Conservation (phyloP, 2,329 filamentous ascomycete species). For the Hyphodiscus sp. region DNA sequence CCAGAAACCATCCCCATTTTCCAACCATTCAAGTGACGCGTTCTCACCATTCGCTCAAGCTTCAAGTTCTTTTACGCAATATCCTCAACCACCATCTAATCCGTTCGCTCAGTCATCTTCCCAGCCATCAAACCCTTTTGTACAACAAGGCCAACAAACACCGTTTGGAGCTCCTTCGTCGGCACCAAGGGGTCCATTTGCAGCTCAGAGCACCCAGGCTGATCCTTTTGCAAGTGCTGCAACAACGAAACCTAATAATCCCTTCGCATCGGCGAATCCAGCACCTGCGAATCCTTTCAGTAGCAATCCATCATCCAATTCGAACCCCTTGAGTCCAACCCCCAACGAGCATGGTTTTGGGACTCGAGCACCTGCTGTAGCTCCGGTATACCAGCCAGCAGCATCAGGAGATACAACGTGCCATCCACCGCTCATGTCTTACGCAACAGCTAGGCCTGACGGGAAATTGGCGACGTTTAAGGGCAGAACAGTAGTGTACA, state of each 20-base stretch:
- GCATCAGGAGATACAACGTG: neutral
- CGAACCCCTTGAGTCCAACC: constrained; percentile 4
- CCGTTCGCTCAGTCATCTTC: constrained; percentile 33
- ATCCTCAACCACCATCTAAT: constrained; percentile 23
- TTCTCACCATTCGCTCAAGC: constrained; percentile 18
- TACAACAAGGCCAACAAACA: neutral
- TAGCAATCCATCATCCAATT: neutral
- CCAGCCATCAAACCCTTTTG: constrained; percentile 7
- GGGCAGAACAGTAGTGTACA: constrained; percentile 55
- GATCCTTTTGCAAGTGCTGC: constrained; percentile 1
- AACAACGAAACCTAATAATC: neutral
- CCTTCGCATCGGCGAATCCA: neutral
- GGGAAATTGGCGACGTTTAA: constrained; percentile 53
- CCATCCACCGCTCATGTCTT: constrained; percentile 15
- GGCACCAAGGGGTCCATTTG: constrained; percentile 8
- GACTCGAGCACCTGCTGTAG: neutral
- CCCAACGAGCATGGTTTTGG: neutral
- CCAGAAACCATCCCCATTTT: constrained; percentile 27
- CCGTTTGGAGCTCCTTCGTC: constrained; percentile 1
- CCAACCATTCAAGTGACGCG: constrained; percentile 3
- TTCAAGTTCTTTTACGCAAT: neutral
- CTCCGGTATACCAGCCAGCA: neutral
- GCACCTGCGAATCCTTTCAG: neutral
- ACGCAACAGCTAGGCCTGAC: constrained; percentile 16
- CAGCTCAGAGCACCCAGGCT: constrained; percentile 21